Conservation (phyloP, 1,139 yeast species). For the Hyphopichia khmerensis region DNA sequence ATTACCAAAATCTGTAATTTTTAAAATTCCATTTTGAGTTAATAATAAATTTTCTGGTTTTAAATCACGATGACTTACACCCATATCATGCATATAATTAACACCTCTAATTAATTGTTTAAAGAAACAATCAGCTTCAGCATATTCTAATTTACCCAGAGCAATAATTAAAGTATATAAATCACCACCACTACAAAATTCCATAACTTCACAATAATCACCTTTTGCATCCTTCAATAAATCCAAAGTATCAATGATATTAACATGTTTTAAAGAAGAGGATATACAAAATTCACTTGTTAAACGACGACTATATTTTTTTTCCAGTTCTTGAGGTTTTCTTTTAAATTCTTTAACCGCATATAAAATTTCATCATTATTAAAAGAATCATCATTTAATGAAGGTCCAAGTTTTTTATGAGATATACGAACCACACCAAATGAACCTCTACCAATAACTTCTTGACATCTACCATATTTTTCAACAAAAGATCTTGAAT, state of each 20-base stretch:
- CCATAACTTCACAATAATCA: slow-evolving; percentile 95
- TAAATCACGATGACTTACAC: slow-evolving; percentile 91
- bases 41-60: slow-evolving; percentile 90
- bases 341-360: slow-evolving; percentile 50
- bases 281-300: slow-evolving; percentile 50
- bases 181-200: slow-evolving; percentile 94
- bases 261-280: slow-evolving; percentile 45
- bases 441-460: slow-evolving; percentile 49
- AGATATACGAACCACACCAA: slow-evolving; percentile 47
- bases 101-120: slow-evolving; percentile 90
- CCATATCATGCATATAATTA: slow-evolving; percentile 95
- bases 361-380: slow-evolving; percentile 34
- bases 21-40: slow-evolving; percentile 75
- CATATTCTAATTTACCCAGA: slow-evolving; percentile 76
- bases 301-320: slow-evolving; percentile 43
- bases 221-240: slow-evolving; percentile 87
- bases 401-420: slow-evolving; percentile 34
- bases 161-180: slow-evolving; percentile 82
- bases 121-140: slow-evolving; percentile 94
- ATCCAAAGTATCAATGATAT: slow-evolving; percentile 82
- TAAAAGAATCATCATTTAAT: slow-evolving; percentile 3
- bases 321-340: slow-evolving; percentile 43
- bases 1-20: slow-evolving; percentile 94
- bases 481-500: slow-evolving; percentile 45
- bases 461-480: slow-evolving; percentile 52